Evolutionary conservation across 106 monocot genomes (phyloP).

Genomic region (Agapanthus africanus): DNA sequence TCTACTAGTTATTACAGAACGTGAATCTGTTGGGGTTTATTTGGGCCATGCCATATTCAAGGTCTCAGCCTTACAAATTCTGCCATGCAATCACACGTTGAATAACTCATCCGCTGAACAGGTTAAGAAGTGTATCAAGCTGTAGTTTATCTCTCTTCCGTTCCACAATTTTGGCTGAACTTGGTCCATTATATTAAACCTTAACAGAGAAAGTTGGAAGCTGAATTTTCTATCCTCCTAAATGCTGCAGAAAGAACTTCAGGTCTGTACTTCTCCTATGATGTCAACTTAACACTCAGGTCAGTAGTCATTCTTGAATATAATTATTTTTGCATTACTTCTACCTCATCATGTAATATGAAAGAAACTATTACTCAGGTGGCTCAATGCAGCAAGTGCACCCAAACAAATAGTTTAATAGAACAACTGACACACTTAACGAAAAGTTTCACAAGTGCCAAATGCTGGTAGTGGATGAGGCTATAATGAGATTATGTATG

Average conservation of each 20-base stretch:
- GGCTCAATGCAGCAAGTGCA: too few species aligned
- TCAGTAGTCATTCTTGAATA: too few species aligned
- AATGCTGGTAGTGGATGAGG: too few species aligned
- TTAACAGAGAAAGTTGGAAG: conserved; percentile 82
- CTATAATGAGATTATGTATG: too few species aligned
- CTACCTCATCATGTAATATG: too few species aligned
- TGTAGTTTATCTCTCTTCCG: neutral
- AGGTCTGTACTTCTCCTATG: conserved; percentile 97
- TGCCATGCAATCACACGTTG: conserved; percentile 72
- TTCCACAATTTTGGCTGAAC: neutral
- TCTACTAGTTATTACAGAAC: conserved; percentile 65
- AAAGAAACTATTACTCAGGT: too few species aligned
- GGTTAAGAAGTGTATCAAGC: conserved; percentile 15
- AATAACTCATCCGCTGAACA: conserved; percentile 48
- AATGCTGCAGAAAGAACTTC: conserved; percentile 61
- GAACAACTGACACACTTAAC: too few species aligned
- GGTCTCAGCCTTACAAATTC: conserved; percentile 55
- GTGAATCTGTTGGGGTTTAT: conserved; percentile 76
- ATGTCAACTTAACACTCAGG: conserved; percentile 92
- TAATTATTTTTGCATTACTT: too few species aligned
- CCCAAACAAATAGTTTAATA: too few species aligned
- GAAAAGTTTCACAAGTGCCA: too few species aligned
- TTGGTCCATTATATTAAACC: conserved; percentile 8
- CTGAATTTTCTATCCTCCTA: conserved; percentile 71
- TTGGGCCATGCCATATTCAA: conserved; percentile 79